phyloP scores from a whole-genome alignment of 352 stramenopile species.

The Pelagophyceae sp. region DNA sequence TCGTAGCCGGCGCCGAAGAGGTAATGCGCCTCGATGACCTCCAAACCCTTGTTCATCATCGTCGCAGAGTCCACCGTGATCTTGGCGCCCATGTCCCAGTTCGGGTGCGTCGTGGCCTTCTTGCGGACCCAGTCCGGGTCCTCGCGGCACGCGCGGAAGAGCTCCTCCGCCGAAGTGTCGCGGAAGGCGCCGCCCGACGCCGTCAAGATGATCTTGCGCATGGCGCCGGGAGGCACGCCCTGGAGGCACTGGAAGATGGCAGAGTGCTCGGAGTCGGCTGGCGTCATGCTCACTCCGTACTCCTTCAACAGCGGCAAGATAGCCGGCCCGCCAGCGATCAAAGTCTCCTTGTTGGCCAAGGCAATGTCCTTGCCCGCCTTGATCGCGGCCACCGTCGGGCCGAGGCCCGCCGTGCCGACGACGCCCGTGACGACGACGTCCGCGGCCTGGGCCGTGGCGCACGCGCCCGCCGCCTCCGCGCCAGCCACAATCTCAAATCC shows the following conservation, averaged over 20 bases:
- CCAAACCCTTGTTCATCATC: slow-evolving; percentile 73
- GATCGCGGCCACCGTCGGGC: slow-evolving; percentile 57
- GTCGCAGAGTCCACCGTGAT: slow-evolving; percentile 71
- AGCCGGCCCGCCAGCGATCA: slow-evolving; percentile 63
- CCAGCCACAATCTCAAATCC: slow-evolving; percentile 49
- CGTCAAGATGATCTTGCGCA: slow-evolving; percentile 65
- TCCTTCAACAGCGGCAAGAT: slow-evolving; percentile 65
- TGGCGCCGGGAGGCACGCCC: slow-evolving; percentile 56
- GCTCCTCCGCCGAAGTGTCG: slow-evolving; percentile 60
- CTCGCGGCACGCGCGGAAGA: slow-evolving; percentile 51
- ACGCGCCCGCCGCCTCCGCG: slow-evolving; percentile 56
- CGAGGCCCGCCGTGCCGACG: slow-evolving; percentile 61
- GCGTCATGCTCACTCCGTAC: slow-evolving; percentile 65
- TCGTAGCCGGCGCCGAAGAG: slow-evolving; percentile 58
- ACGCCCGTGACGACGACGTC: slow-evolving; percentile 71
- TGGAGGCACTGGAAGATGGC: slow-evolving; percentile 77
- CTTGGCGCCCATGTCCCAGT: slow-evolving; percentile 77
- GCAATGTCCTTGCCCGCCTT: slow-evolving; percentile 70
- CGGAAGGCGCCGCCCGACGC: slow-evolving; percentile 63
- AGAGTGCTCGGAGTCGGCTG: slow-evolving; percentile 65
- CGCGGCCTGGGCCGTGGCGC: slow-evolving; percentile 49
- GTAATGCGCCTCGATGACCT: slow-evolving; percentile 75
- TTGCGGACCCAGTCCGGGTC: slow-evolving; percentile 50
- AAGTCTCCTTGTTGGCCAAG: slow-evolving; percentile 73
- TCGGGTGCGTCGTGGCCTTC: slow-evolving; percentile 61